Conservation (phyloP, 2,329 filamentous ascomycete genomes). For the Ophiostoma montium region DNA sequence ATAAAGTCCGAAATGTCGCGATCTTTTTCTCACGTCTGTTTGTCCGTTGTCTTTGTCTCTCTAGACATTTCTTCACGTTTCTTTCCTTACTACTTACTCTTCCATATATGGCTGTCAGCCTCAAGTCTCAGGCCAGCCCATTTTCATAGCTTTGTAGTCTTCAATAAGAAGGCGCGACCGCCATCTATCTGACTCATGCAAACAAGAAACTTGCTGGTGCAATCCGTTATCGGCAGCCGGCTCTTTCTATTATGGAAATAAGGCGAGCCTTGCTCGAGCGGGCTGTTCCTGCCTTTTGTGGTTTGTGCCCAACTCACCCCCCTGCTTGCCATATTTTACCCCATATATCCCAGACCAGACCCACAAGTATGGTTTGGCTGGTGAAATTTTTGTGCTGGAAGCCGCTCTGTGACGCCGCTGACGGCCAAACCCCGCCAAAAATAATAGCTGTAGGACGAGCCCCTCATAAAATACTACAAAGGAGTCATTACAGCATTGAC, state of each 20-base stretch:
- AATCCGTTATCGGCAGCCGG: neutral
- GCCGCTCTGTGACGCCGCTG: neutral
- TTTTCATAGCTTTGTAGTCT: neutral
- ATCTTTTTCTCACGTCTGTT: neutral
- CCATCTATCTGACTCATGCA: neutral
- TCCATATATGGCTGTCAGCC: too few relatives aligned
- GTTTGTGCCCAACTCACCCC: neutral
- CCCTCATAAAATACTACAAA: constrained; percentile 6
- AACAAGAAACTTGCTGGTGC: neutral
- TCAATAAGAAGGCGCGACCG: neutral
- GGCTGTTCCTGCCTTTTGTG: constrained; percentile 1
- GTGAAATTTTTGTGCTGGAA: neutral
- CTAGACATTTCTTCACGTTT: neutral
- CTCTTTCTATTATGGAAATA: neutral
- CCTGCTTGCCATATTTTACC: neutral
- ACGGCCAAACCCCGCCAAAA: neutral
- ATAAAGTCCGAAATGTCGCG: neutral
- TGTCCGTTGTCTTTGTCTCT: neutral
- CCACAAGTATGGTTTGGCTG: constrained; percentile 1
- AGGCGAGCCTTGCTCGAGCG: neutral
- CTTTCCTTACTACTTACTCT: neutral
- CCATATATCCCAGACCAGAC: neutral
- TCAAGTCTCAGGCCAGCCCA: neutral
- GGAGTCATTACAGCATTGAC: too few relatives aligned
- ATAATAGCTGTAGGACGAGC: neutral